These are phyloP conservation scores for Tolypocladium capitatum DNA, from an alignment of 2,329 filamentous ascomycete genomes.

Conservation along the genomic window DNA sequence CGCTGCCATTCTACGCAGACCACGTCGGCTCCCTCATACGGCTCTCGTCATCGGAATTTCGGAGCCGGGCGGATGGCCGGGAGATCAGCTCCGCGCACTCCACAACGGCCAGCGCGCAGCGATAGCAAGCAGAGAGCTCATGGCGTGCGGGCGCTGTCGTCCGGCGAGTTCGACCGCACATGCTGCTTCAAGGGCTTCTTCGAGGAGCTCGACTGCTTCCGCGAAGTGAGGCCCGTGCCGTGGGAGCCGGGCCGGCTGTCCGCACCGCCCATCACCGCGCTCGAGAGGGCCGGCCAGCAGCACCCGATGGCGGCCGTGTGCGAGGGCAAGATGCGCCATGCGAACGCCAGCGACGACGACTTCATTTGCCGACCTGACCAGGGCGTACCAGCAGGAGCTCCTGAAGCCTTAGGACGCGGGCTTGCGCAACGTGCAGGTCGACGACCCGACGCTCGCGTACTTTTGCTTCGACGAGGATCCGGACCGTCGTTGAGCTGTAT, in stretches of 20 bases:
- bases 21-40: slow-evolving; percentile 60
- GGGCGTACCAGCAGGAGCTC: slow-evolving; percentile 41
- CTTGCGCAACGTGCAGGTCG: slow-evolving; percentile 44
- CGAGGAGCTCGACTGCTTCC: slow-evolving; percentile 29
- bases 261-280: slow-evolving; percentile 24
- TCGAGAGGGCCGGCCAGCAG: slow-evolving; percentile 23
- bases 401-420: slow-evolving; percentile 40
- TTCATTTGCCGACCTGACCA: slow-evolving; percentile 45
- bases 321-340: slow-evolving; percentile 28
- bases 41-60: slow-evolving; percentile 44
- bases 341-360: slow-evolving; percentile 33
- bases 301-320: slow-evolving; percentile 27
- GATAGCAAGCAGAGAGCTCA: slow-evolving; percentile 50
- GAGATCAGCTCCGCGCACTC: slow-evolving; percentile 30
- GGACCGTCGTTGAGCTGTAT: slow-evolving; percentile 56
- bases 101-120: slow-evolving; percentile 44
- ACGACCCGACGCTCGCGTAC: slow-evolving; percentile 50
- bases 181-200: slow-evolving; percentile 37
- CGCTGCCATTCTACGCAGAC: slow-evolving; percentile 53
- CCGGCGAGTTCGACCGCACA: slow-evolving; percentile 52
- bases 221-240: slow-evolving; percentile 22
- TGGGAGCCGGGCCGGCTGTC: slow-evolving; percentile 23
- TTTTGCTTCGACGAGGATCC: slow-evolving; percentile 55
- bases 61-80: slow-evolving; percentile 32
- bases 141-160: slow-evolving; percentile 50